Percentiles rank a stretch among this genome's conserved stretches.
These are phyloP conservation scores for Naganishia kalamii DNA, from an alignment of 768 basidiomycete species.

Conservation along the genomic window DNA sequence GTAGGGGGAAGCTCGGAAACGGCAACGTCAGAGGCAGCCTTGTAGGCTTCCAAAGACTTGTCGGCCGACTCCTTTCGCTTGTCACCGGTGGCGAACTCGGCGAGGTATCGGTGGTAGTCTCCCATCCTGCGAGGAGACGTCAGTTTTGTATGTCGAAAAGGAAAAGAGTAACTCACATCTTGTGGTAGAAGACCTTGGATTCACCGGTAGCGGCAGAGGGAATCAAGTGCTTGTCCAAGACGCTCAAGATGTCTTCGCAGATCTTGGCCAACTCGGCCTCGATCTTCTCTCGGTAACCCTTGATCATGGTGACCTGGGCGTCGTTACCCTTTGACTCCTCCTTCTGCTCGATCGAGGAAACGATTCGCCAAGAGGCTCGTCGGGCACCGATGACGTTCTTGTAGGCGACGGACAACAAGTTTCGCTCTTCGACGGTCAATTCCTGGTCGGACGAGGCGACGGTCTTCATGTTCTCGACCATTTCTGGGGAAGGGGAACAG, in stretches of 20 bases:
- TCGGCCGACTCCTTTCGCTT: conserved; percentile 95
- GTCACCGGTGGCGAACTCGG: conserved; percentile 96
- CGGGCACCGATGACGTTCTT: conserved; percentile 99
- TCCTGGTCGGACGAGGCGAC: conserved; percentile 97
- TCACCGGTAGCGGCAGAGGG: conserved; percentile 94
- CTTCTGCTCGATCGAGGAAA: conserved; percentile 98
- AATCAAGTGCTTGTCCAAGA: conserved; percentile 93
- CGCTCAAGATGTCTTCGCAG: conserved; percentile 95
- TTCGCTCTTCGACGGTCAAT: conserved; percentile 96
- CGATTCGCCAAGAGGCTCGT: conserved; percentile 95
- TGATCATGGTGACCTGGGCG: conserved; percentile 92
- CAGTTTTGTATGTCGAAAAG: conserved; percentile 5
- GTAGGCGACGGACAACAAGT: conserved; percentile 94
- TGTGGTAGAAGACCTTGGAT: conserved; percentile 99
- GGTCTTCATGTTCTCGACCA: conserved; percentile 99
- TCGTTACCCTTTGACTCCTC: conserved; percentile 98
- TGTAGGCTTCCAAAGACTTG: conserved; percentile 86
- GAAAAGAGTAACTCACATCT: conserved; percentile 65
- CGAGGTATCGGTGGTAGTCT: conserved; percentile 97
- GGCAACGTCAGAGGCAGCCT: conserved; percentile 94
- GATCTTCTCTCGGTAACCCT: conserved; percentile 95
- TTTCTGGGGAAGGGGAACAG: conserved; percentile 53
- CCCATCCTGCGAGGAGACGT: conserved; percentile 71
- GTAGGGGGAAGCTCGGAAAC: conserved; percentile 82
- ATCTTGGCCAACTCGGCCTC: conserved; percentile 94